Conservation (phyloP, 2,329 filamentous ascomycete genomes). For the Arthrobotrys sphaeroides region DNA sequence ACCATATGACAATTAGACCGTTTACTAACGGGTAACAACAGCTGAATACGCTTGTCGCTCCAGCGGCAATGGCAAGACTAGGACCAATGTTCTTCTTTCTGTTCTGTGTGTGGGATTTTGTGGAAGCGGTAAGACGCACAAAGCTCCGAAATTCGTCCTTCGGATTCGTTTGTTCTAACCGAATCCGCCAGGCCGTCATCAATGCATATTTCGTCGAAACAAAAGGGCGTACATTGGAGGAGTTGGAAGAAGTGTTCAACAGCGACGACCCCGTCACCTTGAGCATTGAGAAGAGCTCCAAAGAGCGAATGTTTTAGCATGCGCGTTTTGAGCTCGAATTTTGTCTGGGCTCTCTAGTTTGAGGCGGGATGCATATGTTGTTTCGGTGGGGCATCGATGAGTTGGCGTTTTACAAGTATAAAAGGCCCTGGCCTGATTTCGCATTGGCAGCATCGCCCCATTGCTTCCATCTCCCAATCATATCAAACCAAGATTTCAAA, state of each 20-base stretch:
- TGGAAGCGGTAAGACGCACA: constrained; percentile 62
- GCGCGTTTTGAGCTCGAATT: no score
- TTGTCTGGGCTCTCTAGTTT: neutral
- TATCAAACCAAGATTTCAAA: neutral
- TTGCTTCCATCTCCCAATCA: constrained; percentile 1
- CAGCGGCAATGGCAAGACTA: constrained; percentile 59
- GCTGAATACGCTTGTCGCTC: constrained; percentile 58
- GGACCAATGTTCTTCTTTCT: constrained; percentile 64
- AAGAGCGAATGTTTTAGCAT: constrained; percentile 36
- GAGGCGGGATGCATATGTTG: neutral
- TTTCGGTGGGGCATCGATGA: constrained; percentile 17
- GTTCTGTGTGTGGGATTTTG: constrained; percentile 64
- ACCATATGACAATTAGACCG: neutral
- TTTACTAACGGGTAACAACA: constrained; percentile 47
- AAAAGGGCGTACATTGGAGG: constrained; percentile 56
- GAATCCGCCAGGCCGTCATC: constrained; percentile 28
- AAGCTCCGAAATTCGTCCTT: neutral
- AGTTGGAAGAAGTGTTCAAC: constrained; percentile 57
- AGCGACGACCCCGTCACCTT: constrained; percentile 55
- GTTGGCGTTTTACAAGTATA: constrained; percentile 12
- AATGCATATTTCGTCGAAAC: constrained; percentile 55
- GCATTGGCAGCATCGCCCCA: neutral
- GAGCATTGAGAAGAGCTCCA: constrained; percentile 41
- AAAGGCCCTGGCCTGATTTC: neutral
- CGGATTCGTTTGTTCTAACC: neutral